Base-by-base conservation (phyloP, 116 monocot genomes). In the Phalaenopsis hybrid region DNA sequence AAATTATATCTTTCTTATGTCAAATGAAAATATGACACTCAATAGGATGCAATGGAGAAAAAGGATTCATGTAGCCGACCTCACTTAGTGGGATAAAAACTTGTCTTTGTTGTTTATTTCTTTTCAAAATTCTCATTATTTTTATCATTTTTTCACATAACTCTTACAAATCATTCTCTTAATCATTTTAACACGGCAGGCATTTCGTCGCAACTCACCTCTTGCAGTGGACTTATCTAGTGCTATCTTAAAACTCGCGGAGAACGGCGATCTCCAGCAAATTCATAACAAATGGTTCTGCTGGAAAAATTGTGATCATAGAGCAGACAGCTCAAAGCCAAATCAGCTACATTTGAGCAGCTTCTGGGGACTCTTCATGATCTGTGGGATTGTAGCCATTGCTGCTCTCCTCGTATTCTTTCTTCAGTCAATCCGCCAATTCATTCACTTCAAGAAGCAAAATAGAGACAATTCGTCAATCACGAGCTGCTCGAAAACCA, bases 211-310 rank as follows among this genome's bases (percentile, higher is more conserved):
- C 80, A 88, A 90, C 76, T 90, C 86, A 34, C 88, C 88, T 0
- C 80, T 92, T 34, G 86, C 84, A 45, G 12, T 86, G 20, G 92
- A 92, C 83, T 77, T 92, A 61, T 92, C 92, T 23, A 88, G 79
- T 52, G 88, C 92, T n/a, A 90, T 92, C 37, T 65, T 92, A 55
- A 84, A 86, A 63, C 92, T 92, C 23, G 90, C 92, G 10, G 92
- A 92, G 75, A 84, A 82, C 57, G 88, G 92, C 5, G 82, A 84
- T 43, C 90, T 92, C 48, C 90, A 88, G 80, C 82, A 61, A 65
- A 92, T 92, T 23, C 90, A 92, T n/a, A 76, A 88, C 21, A 84
- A 84, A 44, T 90, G 92, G 90, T 83, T 91, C 69, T 91, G 91
- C 76, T 57, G 61, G 34, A 21, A 57, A 6, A 75, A 31, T 16